A percentile compares a stretch with the other conserved stretches of the same genome.
Evolutionary conservation across 305 asterid species (phyloP).

Genomic region (Rubia tinctorum): DNA sequence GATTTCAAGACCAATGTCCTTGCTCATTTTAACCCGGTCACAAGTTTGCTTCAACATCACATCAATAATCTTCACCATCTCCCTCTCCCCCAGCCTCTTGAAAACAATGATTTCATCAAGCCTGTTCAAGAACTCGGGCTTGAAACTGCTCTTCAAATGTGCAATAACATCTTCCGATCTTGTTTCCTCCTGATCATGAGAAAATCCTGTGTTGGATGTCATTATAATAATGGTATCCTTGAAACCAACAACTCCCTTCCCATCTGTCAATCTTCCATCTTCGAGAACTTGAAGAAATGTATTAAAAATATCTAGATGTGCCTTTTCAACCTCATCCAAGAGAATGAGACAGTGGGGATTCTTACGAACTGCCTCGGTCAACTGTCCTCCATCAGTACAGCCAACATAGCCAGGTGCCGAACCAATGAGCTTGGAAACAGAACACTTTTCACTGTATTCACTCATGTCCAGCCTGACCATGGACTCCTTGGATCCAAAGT

Average conservation of each 20-base stretch:
- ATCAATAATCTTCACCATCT: conserved; percentile 17
- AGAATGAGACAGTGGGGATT: conserved; percentile 19
- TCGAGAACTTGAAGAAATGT: conserved; percentile 24
- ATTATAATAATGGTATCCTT: conserved; percentile 26
- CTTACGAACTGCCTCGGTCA: conserved; percentile 22
- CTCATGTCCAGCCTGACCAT: conserved; percentile 29
- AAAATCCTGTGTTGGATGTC: conserved; percentile 21
- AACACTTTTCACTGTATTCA: conserved; percentile 25
- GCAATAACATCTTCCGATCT: neutral
- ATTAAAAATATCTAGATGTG: conserved; percentile 20
- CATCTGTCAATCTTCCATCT: conserved; percentile 25
- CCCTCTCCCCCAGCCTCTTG: conserved; percentile 7
- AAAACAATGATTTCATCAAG: conserved; percentile 24
- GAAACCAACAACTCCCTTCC: conserved; percentile 22
- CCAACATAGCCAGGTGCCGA: conserved; percentile 31
- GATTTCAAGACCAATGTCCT: conserved; percentile 5
- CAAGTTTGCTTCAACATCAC: conserved; percentile 11
- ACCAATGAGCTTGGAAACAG: conserved; percentile 18
- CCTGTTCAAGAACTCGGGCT: conserved; percentile 23
- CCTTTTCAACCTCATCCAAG: conserved; percentile 28
- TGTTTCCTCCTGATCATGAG: neutral
- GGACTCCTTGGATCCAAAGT: conserved; percentile 20
- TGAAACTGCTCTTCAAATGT: conserved; percentile 16
- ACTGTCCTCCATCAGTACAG: conserved; percentile 23
- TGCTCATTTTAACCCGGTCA: conserved; percentile 3